Evolutionary conservation across 192 early-diverging fungal species (phyloP).

Genomic region (Coemansia nantahalensis): DNA sequence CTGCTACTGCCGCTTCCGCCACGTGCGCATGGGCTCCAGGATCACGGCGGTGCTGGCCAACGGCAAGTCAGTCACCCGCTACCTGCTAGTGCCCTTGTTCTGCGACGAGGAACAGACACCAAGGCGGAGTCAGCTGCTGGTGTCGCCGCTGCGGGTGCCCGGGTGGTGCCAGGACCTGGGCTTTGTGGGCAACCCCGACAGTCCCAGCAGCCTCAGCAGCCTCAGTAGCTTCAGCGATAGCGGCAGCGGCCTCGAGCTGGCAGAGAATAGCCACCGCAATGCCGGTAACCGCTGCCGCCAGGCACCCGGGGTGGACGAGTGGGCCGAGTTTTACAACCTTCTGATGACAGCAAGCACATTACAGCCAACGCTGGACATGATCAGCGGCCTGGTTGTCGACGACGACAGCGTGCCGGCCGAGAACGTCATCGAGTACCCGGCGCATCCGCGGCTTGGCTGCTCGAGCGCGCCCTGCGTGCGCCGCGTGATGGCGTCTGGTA

Average conservation of each 20-base stretch:
- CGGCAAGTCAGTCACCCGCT: neutral
- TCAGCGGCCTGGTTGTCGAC: neutral
- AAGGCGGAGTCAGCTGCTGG: neutral
- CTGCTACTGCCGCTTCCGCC: slow-evolving; percentile 10
- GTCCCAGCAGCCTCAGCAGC: no score
- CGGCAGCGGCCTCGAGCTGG: neutral
- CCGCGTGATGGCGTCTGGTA: slow-evolving; percentile 3
- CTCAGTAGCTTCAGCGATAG: no score
- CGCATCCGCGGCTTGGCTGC: slow-evolving; percentile 19
- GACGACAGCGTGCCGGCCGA: neutral
- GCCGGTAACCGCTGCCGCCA: neutral
- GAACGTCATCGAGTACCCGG: slow-evolving; percentile 8
- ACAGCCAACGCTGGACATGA: neutral
- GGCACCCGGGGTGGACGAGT: neutral
- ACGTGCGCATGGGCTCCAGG: slow-evolving; percentile 7
- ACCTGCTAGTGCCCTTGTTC: slow-evolving; percentile 14
- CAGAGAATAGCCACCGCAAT: no score
- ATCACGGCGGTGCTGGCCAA: neutral
- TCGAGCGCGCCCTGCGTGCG: slow-evolving; percentile 23
- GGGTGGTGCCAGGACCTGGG: neutral
- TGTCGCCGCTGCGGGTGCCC: neutral
- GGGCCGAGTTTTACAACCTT: slow-evolving; percentile 17
- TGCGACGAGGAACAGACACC: neutral
- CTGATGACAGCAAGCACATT: slow-evolving; percentile 6
- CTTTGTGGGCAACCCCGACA: no score